Conservation (phyloP, 768 basidiomycete species). For the Leccinum longicurvipes region DNA sequence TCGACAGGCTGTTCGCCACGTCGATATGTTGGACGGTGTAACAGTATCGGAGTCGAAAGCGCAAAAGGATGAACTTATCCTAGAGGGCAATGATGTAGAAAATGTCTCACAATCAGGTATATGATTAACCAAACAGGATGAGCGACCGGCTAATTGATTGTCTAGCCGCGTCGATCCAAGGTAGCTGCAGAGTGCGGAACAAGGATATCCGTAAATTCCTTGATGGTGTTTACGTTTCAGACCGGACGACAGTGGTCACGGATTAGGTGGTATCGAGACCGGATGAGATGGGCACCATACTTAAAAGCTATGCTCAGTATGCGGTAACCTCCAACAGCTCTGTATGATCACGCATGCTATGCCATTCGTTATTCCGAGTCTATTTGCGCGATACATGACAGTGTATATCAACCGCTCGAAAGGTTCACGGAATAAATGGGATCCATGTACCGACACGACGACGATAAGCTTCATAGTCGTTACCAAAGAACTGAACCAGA, state of each 20-base stretch:
- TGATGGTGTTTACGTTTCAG: slow-evolving; percentile 90
- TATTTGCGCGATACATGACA: not conserved
- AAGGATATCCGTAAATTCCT: slow-evolving; percentile 99
- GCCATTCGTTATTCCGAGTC: slow-evolving; percentile 7
- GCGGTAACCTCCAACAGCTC: slow-evolving; percentile 17
- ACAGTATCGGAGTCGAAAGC: slow-evolving; percentile 79
- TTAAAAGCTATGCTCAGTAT: slow-evolving; percentile 19
- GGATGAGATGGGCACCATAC: slow-evolving; percentile 11
- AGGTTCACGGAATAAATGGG: slow-evolving; percentile 68
- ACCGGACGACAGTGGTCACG: slow-evolving; percentile 59
- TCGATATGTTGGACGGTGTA: slow-evolving; percentile 89
- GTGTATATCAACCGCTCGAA: not conserved
- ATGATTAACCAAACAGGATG: slow-evolving; percentile 7
- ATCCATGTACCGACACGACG: slow-evolving; percentile 80
- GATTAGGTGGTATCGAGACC: slow-evolving; percentile 30
- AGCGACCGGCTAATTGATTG: slow-evolving; percentile 5
- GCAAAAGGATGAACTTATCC: slow-evolving; percentile 92
- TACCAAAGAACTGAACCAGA: slow-evolving; percentile 85
- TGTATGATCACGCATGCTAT: slow-evolving; percentile 30
- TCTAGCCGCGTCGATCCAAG: slow-evolving; percentile 92
- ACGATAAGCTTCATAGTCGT: slow-evolving; percentile 78
- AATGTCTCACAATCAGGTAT: slow-evolving; percentile 94
- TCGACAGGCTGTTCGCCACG: slow-evolving; percentile 80
- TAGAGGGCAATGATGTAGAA: slow-evolving; percentile 95
- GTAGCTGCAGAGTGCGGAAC: slow-evolving; percentile 94